Conservation (phyloP, 163 green algal genomes). For the Picocystis sp. region DNA sequence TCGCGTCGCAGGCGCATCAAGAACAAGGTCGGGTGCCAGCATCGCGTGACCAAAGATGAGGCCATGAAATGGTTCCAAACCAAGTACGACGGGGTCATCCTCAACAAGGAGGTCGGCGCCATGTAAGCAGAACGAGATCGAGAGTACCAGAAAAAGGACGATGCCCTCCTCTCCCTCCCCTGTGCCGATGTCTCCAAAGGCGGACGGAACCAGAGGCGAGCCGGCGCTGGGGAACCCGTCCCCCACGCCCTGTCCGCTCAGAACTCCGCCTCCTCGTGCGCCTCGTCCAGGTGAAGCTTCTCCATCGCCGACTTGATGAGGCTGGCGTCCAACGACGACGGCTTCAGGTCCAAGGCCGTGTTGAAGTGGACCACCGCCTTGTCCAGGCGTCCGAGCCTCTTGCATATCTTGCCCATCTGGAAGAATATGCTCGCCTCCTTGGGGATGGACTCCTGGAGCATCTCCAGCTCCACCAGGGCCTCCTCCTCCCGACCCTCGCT, state of each 20-base stretch:
- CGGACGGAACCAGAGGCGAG: too few species aligned
- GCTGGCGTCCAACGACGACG: slow-evolving; percentile 47
- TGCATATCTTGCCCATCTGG: slow-evolving; percentile 64
- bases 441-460: slow-evolving; percentile 50
- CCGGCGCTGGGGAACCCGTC: too few species aligned
- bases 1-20: slow-evolving; percentile 43
- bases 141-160: too few species aligned
- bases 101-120: slow-evolving; percentile 52
- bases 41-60: slow-evolving; percentile 94
- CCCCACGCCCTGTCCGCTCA: too few species aligned
- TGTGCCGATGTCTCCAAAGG: too few species aligned
- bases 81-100: slow-evolving; percentile 88
- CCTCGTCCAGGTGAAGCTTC: slow-evolving; percentile 5
- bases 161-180: too few species aligned
- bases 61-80: slow-evolving; percentile 98
- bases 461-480: slow-evolving; percentile 51
- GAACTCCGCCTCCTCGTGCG: slow-evolving; percentile 2
- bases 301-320: slow-evolving; percentile 62
- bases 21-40: slow-evolving; percentile 60
- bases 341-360: slow-evolving; percentile 68
- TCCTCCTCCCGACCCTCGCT: slow-evolving; percentile 32
- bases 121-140: too few species aligned
- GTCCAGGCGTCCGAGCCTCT: slow-evolving; percentile 41
- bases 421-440: slow-evolving; percentile 68
- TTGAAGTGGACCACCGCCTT: slow-evolving; percentile 57